Base-by-base conservation (phyloP, 257 asterid genomes). In the Nicotiana benthamiana region DNA sequence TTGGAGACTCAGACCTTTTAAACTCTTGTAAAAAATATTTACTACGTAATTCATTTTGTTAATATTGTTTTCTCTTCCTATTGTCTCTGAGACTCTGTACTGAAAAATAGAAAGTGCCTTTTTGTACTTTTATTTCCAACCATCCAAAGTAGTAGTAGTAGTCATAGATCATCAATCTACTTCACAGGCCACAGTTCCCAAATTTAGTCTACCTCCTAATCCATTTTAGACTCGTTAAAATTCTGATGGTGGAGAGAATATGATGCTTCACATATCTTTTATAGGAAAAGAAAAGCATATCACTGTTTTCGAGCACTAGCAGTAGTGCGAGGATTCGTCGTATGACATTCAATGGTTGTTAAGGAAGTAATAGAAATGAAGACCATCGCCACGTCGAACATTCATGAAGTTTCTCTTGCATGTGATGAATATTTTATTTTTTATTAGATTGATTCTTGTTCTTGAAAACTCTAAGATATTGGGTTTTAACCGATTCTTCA, bases 181-280 rank as follows among this genome's bases (percentile, higher is more conserved):
- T 48, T 70, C 57, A 43, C 20, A 13, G 36, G 77, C 40, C 54
- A 51, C 54, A 11, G 1, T 51, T 12, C 5, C 13, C 77, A 20
- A 70, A 43, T 20, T 43, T 43, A 6, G 77, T 12, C 34, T 43
- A 68, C 22, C 34, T 70, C 18, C 66, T 27, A 7, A 11, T 22
- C 9, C 56, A 12, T 22, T 43, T 43, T 70, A 20, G 52, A 6
- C 57, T 43, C 20, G 20, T 40, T 68, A 68, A 20, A 40, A 43
- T 70, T 22, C 32, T 11, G 20, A 70, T 1, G 20, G 59, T 16
- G 26, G 22, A 56, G 4, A 18, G 78, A 72, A 72, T 36, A 24
- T 3, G 78, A 72, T 72, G 78, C 78, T 72, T 72, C 78, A 43
- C 59, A 22, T 70, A 70, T 22, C 77, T 70, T 46, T 72, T 46